Evolutionary conservation across 345 rosid species (phyloP).

Genomic region (Bretschneidera sinensis): DNA sequence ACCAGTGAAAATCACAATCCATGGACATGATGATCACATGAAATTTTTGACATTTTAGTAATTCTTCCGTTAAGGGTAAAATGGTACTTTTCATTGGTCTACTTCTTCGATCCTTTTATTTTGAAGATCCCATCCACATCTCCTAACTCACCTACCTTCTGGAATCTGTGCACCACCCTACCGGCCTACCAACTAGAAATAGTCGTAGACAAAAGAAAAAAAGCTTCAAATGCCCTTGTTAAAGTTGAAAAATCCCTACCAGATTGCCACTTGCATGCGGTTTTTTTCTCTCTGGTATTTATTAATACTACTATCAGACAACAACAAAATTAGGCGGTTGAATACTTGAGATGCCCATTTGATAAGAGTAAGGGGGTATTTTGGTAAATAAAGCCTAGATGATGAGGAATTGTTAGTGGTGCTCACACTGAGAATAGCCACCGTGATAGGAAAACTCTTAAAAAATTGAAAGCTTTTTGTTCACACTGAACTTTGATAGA

Average conservation of each 20-base stretch:
- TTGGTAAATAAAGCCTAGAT: neutral
- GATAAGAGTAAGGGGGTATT: neutral
- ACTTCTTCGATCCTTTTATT: neutral
- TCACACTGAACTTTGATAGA: neutral
- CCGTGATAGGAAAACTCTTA: neutral
- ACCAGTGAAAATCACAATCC: neutral
- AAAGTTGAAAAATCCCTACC: no score
- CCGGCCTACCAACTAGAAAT: neutral
- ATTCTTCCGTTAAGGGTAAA: neutral
- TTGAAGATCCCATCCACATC: constrained; percentile 2
- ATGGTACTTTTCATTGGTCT: neutral
- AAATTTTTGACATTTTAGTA: neutral
- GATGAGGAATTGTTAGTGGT: neutral
- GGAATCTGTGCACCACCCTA: constrained; percentile 9
- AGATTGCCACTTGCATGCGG: no score
- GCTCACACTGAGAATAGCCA: neutral
- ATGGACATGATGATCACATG: neutral
- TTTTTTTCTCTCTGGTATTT: no score
- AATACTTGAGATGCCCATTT: no score
- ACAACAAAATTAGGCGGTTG: neutral
- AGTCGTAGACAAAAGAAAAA: no score
- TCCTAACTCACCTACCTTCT: constrained; percentile 8
- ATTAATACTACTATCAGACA: no score
- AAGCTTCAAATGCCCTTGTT: neutral
- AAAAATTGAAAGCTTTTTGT: no score